These are phyloP conservation scores for Lentinula lateritia DNA, from an alignment of 768 basidiomycete genomes.

Conservation along the genomic window DNA sequence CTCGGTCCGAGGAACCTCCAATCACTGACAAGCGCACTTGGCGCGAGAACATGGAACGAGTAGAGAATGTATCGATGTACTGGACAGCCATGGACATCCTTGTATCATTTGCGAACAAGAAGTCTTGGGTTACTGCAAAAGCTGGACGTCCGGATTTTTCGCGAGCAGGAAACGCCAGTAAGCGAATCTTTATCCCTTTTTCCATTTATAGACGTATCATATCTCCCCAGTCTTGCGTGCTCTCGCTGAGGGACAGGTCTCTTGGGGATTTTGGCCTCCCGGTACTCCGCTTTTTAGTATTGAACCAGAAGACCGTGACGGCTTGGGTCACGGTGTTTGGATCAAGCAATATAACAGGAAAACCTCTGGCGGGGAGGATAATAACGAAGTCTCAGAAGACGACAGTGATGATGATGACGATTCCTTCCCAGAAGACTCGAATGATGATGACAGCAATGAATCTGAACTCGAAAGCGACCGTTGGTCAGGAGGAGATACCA, in stretches of 20 bases:
- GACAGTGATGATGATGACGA: slow-evolving; percentile 23
- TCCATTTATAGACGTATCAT: neutral
- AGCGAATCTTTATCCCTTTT: slow-evolving; percentile 23
- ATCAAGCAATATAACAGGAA: slow-evolving; percentile 22
- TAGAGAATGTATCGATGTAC: slow-evolving; percentile 15
- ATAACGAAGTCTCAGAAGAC: slow-evolving; percentile 11
- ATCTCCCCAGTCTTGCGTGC: slow-evolving; percentile 59
- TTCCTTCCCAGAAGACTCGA: slow-evolving; percentile 6
- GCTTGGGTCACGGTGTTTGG: slow-evolving; percentile 44
- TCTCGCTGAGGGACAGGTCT: slow-evolving; percentile 76
- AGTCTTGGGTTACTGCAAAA: slow-evolving; percentile 87
- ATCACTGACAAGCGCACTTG: slow-evolving; percentile 74
- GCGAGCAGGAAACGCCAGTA: slow-evolving; percentile 86
- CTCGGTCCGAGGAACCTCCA: slow-evolving; percentile 28
- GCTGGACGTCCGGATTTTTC: slow-evolving; percentile 86
- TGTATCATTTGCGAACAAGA: slow-evolving; percentile 66
- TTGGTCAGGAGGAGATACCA: neutral
- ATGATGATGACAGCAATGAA: neutral
- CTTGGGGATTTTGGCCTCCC: slow-evolving; percentile 87
- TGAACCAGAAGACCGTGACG: slow-evolving; percentile 32
- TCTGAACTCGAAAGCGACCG: neutral
- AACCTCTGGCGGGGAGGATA: slow-evolving; percentile 22
- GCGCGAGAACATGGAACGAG: slow-evolving; percentile 44
- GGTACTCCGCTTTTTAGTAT: slow-evolving; percentile 24
- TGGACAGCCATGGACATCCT: slow-evolving; percentile 92